Evolutionary conservation across 2,329 filamentous ascomycete species (phyloP).

Genomic region (Phaeosphaeria sp.): DNA sequence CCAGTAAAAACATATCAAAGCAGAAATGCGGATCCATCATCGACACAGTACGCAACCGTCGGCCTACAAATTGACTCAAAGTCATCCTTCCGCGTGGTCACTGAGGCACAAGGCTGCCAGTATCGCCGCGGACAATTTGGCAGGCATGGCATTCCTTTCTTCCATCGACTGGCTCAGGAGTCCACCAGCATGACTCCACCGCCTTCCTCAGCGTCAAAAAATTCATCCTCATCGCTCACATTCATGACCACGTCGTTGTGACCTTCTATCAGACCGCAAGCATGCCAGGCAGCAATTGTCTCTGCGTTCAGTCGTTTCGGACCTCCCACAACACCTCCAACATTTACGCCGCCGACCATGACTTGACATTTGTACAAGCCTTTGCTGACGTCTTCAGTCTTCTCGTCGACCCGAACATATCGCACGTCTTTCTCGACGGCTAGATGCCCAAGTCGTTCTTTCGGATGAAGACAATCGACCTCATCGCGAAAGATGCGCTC

Average conservation of each 20-base stretch:
- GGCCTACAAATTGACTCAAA: background rate
- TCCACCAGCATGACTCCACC: constrained; percentile 12
- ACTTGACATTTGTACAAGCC: constrained; percentile 41
- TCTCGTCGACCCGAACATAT: constrained; percentile 54
- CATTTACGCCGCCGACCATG: constrained; percentile 40
- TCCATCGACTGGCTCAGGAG: background rate
- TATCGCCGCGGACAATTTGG: background rate
- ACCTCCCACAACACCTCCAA: constrained; percentile 44
- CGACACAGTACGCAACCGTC: background rate
- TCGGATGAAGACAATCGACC: constrained; percentile 67
- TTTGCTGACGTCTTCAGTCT: constrained; percentile 8
- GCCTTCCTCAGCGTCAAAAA: constrained; percentile 24
- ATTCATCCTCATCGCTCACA: constrained; percentile 18
- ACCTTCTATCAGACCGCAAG: constrained; percentile 30
- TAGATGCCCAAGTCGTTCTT: constrained; percentile 70
- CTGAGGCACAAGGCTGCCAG: background rate
- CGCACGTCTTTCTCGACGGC: constrained; percentile 61
- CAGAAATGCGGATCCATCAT: background rate
- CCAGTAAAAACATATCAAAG: background rate
- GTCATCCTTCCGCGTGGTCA: background rate
- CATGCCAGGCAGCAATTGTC: constrained; percentile 48
- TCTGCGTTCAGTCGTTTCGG: constrained; percentile 46
- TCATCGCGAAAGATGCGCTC: constrained; percentile 62
- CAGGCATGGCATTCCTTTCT: background rate
- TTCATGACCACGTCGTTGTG: constrained; percentile 1